These are phyloP conservation scores for Penicillium sp. DNA, from an alignment of 2,329 filamentous ascomycete species.

Conservation along the genomic window DNA sequence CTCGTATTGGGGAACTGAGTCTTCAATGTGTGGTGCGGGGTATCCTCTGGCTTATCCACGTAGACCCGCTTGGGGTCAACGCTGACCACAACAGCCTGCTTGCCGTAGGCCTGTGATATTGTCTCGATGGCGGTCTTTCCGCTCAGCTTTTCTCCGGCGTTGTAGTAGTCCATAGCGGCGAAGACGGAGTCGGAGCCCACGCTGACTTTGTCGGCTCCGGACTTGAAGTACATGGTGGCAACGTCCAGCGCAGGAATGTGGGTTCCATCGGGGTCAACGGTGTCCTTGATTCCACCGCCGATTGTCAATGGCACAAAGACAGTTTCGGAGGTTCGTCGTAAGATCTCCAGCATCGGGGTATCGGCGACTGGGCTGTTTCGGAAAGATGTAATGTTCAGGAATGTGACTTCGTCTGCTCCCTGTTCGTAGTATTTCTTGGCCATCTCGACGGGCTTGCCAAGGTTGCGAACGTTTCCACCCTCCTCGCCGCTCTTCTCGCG, in stretches of 20 bases:
- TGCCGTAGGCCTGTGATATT: constrained; percentile 90
- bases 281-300: constrained; percentile 92
- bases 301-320: constrained; percentile 97
- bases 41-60: constrained; percentile 68
- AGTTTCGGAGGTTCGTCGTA: constrained; percentile 80
- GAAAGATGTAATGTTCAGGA: constrained; percentile 98
- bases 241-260: constrained; percentile 88
- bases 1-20: constrained; percentile 71
- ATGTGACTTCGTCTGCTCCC: constrained; percentile 94
- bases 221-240: constrained; percentile 95
- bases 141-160: constrained; percentile 65
- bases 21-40: constrained; percentile 72
- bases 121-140: constrained; percentile 93
- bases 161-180: constrained; percentile 89
- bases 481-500: constrained; percentile 74
- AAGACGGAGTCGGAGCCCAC: constrained; percentile 94
- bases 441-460: constrained; percentile 96
- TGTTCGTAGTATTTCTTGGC: constrained; percentile 93
- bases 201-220: constrained; percentile 94
- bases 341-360: constrained; percentile 91
- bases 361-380: constrained; percentile 91
- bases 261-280: constrained; percentile 82
- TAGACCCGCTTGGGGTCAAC: constrained; percentile 93
- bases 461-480: constrained; percentile 73
- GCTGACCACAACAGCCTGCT: constrained; percentile 94